phyloP scores from a whole-genome alignment of 306 rosid genomes.

The Castanea sativa region DNA sequence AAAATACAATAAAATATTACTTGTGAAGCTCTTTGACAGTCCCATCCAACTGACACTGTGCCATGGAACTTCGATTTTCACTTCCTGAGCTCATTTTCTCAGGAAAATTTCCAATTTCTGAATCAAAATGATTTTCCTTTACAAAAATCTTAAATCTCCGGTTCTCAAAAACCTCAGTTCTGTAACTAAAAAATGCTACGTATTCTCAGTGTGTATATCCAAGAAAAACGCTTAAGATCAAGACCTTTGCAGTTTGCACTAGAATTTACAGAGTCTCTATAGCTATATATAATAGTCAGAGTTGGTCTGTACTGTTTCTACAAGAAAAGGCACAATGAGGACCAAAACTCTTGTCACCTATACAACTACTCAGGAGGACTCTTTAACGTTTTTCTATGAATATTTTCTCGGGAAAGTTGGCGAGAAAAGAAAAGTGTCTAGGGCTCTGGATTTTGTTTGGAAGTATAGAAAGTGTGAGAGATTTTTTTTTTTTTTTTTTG shows the following conservation, averaged over 20 bases:
- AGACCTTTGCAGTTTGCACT: conserved; percentile 3
- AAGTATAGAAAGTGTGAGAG: conserved; percentile 15
- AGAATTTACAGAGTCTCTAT: not conserved
- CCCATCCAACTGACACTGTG: conserved; percentile 1
- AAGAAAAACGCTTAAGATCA: conserved; percentile 7
- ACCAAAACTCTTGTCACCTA: not conserved
- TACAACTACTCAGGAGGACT: not conserved
- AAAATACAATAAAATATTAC: conserved; percentile 22
- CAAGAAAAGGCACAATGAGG: not conserved
- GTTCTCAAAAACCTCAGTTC: not conserved
- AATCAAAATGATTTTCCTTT: not conserved
- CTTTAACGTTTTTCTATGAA: not conserved
- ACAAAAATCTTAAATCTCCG: conserved; percentile 2
- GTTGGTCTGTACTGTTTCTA: no score
- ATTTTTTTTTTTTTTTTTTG: conserved; percentile 1
- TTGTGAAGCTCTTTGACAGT: conserved; percentile 20
- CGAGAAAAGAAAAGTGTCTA: no score
- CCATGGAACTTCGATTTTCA: conserved; percentile 7
- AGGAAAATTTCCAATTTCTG: conserved; percentile 17
- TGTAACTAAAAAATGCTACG: not conserved
- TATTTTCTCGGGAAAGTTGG: conserved; percentile 12
- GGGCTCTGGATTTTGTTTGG: conserved; percentile 1
- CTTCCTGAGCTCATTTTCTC: conserved; percentile 30
- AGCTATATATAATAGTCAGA: not conserved
- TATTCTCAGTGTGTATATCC: not conserved